Evolutionary conservation across 1,139 yeast species (phyloP).

Genomic region (Pichia sp.): DNA sequence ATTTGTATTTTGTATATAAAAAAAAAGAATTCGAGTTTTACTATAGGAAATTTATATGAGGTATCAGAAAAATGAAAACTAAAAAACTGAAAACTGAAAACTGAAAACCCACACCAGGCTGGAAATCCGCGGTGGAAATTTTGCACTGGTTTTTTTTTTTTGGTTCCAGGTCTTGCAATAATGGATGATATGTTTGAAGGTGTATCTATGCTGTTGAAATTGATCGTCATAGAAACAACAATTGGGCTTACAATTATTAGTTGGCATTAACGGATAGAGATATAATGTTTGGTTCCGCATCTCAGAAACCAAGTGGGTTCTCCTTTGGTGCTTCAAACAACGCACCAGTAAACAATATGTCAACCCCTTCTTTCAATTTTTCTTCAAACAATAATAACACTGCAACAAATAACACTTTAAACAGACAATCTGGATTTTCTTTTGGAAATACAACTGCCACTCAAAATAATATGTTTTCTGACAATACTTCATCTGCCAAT

Average conservation of each 20-base stretch:
- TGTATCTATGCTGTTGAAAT: too few species aligned
- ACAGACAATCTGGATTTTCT: conserved; percentile 9
- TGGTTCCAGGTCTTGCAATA: too few species aligned
- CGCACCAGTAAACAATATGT: background rate
- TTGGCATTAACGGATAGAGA: background rate
- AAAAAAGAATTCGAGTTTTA: too few species aligned
- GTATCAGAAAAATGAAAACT: too few species aligned
- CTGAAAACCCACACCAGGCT: too few species aligned
- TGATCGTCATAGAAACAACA: too few species aligned
- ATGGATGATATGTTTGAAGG: too few species aligned
- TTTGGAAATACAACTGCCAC: conserved; percentile 10
- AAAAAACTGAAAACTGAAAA: too few species aligned
- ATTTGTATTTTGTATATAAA: conserved; percentile 2
- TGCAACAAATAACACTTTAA: background rate
- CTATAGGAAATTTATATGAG: too few species aligned
- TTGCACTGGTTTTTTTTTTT: background rate
- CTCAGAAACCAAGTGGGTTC: conserved; percentile 14
- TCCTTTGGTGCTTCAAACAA: conserved; percentile 12
- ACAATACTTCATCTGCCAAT: background rate
- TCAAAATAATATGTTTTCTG: background rate
- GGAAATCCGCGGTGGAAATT: conserved; percentile 6
- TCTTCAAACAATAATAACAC: conserved; percentile 7
- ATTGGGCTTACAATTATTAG: too few species aligned
- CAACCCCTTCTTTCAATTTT: conserved; percentile 9
- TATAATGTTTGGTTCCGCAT: conserved; percentile 16